Percentiles rank a stretch among this genome's conserved stretches.
Evolutionary conservation across 1,284 basidiomycete species (phyloP).

Genomic region (Porogramme epimiltina): DNA sequence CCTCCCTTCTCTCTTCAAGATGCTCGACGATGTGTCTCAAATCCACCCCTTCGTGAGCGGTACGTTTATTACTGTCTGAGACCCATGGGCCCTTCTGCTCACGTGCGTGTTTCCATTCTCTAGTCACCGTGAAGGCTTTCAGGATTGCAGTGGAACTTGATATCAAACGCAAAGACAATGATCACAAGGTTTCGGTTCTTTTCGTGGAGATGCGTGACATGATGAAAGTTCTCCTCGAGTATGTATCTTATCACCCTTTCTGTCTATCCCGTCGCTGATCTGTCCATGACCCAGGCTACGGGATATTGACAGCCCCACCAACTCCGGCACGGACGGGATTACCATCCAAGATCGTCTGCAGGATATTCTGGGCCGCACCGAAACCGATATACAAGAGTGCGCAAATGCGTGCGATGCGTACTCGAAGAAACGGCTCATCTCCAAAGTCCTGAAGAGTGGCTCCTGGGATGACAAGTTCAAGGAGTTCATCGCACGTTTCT

Average conservation of each 20-base stretch:
- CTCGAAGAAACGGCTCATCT: slow-evolving; percentile 32
- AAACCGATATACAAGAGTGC: slow-evolving; percentile 30
- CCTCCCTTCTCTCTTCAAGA: too few relatives aligned
- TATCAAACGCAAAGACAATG: slow-evolving; percentile 42
- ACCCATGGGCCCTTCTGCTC: too few relatives aligned
- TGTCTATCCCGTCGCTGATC: not conserved
- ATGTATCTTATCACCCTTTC: slow-evolving; percentile 1
- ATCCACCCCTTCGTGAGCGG: too few relatives aligned
- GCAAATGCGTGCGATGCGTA: slow-evolving; percentile 33
- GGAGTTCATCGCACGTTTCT: slow-evolving; percentile 34
- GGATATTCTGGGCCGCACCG: slow-evolving; percentile 17
- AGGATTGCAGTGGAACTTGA: slow-evolving; percentile 42
- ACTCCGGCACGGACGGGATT: not conserved
- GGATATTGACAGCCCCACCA: not conserved
- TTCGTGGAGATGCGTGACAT: slow-evolving; percentile 47
- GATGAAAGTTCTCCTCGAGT: slow-evolving; percentile 46
- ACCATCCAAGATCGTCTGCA: slow-evolving; percentile 25
- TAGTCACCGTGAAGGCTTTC: slow-evolving; percentile 48
- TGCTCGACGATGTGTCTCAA: too few relatives aligned
- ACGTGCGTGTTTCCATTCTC: too few relatives aligned
- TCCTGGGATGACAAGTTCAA: slow-evolving; percentile 39
- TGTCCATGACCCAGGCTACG: not conserved
- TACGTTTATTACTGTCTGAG: too few relatives aligned
- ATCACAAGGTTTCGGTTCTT: slow-evolving; percentile 41
- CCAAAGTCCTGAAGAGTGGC: slow-evolving; percentile 23